Evolutionary conservation across 2,329 filamentous ascomycete genomes (phyloP).

Genomic region (Nannizziopsis arthrosporioides): DNA sequence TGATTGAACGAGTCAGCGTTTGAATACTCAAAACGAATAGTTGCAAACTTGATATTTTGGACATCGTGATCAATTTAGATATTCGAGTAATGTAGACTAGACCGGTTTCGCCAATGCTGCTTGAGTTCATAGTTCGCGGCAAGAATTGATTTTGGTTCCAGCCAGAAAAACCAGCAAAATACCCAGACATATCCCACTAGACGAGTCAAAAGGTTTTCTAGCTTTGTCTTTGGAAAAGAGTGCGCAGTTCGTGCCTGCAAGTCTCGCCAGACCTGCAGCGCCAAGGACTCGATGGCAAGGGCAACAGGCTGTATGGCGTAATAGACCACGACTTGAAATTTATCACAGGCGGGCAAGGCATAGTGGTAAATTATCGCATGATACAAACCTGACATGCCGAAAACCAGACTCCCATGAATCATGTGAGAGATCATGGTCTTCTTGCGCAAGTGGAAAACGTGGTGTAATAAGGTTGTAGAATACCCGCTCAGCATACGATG

Average conservation of each 20-base stretch:
- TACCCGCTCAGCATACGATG: constrained; percentile 2
- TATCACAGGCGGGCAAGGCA: constrained; percentile 1
- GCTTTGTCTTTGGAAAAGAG: not conserved
- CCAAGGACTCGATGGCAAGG: not conserved
- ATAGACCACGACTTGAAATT: not conserved
- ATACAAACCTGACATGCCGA: constrained; percentile 1
- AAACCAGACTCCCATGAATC: constrained; percentile 1
- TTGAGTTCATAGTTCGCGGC: not conserved
- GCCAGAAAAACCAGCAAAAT: constrained; percentile 8
- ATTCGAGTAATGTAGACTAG: not conserved
- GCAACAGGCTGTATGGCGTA: constrained; percentile 8
- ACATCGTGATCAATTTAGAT: not conserved
- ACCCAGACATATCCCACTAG: constrained; percentile 7
- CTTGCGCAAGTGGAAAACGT: not conserved
- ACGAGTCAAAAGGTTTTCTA: not conserved
- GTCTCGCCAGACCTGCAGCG: not conserved
- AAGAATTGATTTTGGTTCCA: constrained; percentile 4
- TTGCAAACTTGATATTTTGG: not conserved
- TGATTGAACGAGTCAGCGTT: constrained; percentile 12
- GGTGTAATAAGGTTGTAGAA: not conserved
- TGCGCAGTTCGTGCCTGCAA: not conserved
- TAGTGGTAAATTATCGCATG: constrained; percentile 5
- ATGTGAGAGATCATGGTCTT: constrained; percentile 3
- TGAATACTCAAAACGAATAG: not conserved
- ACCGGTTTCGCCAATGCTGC: not conserved